Conservation (phyloP, 1,139 yeast genomes). For the Suzukiozyma palmioleophila region DNA sequence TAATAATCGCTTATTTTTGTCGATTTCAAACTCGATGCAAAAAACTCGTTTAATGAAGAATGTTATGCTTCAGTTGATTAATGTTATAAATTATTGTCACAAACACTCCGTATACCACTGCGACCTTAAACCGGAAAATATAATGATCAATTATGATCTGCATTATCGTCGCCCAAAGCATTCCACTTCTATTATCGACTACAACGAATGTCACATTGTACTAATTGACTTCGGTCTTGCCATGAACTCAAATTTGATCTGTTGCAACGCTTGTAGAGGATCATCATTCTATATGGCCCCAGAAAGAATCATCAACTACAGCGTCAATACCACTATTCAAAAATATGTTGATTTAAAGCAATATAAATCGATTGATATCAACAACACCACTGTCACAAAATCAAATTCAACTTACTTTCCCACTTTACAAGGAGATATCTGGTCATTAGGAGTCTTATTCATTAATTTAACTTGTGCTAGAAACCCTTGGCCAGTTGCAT, state of each 20-base stretch:
- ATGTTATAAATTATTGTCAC: constrained; percentile 70
- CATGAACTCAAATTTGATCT: constrained; percentile 51
- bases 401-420: constrained; percentile 42
- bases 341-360: constrained; percentile 27
- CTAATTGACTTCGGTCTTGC: constrained; percentile 89
- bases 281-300: constrained; percentile 93
- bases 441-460: constrained; percentile 83
- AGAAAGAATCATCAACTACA: constrained; percentile 59
- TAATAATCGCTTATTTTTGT: constrained; percentile 53
- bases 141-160: constrained; percentile 47
- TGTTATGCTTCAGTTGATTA: constrained; percentile 71
- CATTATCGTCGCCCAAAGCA: constrained; percentile 18
- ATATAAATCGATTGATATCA: constrained; percentile 18
- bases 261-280: constrained; percentile 79
- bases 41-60: constrained; percentile 51
- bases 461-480: constrained; percentile 79
- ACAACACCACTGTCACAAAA: constrained; percentile 12
- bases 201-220: constrained; percentile 54
- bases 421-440: constrained; percentile 77
- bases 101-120: constrained; percentile 71
- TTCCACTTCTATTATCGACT: constrained; percentile 28
- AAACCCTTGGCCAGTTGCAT: constrained; percentile 90
- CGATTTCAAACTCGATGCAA: constrained; percentile 25
- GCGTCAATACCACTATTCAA: constrained; percentile 26
- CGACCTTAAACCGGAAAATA: constrained; percentile 88